Conservation (phyloP, 2,329 filamentous ascomycete genomes). For the Pseudogymnoascus sp. region DNA sequence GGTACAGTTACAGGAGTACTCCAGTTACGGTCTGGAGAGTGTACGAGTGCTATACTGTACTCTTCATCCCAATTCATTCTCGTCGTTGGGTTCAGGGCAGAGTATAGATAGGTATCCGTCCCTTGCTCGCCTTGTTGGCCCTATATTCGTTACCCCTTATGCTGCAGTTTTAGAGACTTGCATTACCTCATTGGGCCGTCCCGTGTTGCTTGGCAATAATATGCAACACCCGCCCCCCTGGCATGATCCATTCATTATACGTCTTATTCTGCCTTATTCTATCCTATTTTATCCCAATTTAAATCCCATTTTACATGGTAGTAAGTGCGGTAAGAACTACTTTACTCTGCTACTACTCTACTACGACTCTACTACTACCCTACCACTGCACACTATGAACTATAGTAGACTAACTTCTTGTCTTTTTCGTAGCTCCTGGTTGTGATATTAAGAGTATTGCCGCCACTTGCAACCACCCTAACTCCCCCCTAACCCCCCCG, state of each 20-base stretch:
- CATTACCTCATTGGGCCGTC: neutral
- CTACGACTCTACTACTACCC: neutral
- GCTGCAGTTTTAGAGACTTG: neutral
- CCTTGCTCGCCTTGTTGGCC: neutral
- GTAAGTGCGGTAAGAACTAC: neutral
- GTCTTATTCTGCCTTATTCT: neutral
- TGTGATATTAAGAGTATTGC: neutral
- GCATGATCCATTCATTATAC: neutral
- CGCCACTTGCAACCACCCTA: neutral
- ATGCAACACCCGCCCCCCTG: neutral
- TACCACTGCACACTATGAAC: neutral
- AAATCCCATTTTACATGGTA: neutral
- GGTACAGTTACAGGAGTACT: too few relatives aligned
- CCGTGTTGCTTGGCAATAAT: neutral
- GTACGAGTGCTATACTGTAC: neutral
- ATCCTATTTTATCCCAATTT: neutral
- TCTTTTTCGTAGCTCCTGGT: too few relatives aligned
- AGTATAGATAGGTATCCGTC: neutral
- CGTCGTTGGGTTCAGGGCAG: neutral
- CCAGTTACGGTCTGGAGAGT: too few relatives aligned
- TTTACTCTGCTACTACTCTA: too few relatives aligned
- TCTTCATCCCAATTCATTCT: neutral
- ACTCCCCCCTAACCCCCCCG: neutral
- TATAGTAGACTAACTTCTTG: neutral
- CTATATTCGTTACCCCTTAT: neutral